Base-by-base conservation (phyloP, 2,329 filamentous ascomycete species). In the Colletotrichum incanum region DNA sequence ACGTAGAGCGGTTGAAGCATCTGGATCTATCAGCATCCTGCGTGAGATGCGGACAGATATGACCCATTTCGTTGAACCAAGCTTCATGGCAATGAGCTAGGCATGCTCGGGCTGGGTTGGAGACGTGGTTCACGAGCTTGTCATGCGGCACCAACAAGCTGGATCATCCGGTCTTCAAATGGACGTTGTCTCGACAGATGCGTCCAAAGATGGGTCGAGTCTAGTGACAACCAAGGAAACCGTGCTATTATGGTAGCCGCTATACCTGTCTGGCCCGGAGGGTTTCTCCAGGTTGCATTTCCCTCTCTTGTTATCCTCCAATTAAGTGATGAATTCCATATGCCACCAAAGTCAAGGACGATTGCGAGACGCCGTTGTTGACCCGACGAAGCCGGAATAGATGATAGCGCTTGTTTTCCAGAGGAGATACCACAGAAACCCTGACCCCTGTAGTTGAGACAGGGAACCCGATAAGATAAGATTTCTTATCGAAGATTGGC, bases 401-500 rank as follows among this genome's bases (percentile, higher is more conserved):
- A 11, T 20, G n/a, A 12, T 23, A 12, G n/a, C n/a, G 12, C 16
- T 26, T 28, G 16, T 12, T 58, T 16, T 12, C 39, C 26, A 7
- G 5, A 34, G 28, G 18, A n/a, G n/a, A 50, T 63, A 20, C 20
- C 11, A n/a, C 5, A 12, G 34, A 43, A 45, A 45, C 43, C 37
- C 18, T 34, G 45, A 67, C 41, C 68, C 68, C 56, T 62, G 68
- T 23, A 34, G 8, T 28, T 8, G 7, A 9, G 4, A 43, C 7
- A 23, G 34, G 45, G 28, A 16, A 5, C 2, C 23, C 4, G 69
- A 72, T 72, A 72, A 72, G 69, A 72, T 72, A 43, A 18, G 2
- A 12, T 47, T 59, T 34, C 39, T 70, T 72, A 72, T 72, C 70
- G 37, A 56, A 23, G 1, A 6, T 16, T 23, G 2, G 50, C 52